Conservation (phyloP, 768 basidiomycete genomes). For the Naganishia antarctica region DNA sequence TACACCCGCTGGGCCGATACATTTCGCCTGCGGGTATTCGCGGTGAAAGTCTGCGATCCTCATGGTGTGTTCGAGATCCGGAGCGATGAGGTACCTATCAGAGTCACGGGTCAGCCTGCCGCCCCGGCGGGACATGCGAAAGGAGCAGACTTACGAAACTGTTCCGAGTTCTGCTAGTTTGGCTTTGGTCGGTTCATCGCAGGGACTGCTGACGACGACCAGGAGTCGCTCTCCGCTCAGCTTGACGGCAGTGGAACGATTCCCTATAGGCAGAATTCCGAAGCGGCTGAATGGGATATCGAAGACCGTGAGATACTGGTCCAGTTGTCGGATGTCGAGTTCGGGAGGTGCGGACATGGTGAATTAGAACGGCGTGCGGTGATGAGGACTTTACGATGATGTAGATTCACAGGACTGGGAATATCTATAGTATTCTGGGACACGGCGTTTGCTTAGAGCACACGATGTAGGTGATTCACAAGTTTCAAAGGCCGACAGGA, state of each 20-base stretch:
- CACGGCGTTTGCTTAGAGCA: too few relatives aligned
- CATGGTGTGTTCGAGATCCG: slow-evolving; percentile 50
- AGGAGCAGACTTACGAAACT: slow-evolving; percentile 61
- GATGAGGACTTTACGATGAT: too few relatives aligned
- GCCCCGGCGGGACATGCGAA: too few relatives aligned
- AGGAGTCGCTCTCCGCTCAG: slow-evolving; percentile 66
- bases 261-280: slow-evolving; percentile 69
- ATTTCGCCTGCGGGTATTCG: slow-evolving; percentile 57
- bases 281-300: slow-evolving; percentile 55
- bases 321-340: slow-evolving; percentile 44
- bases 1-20: slow-evolving; percentile 60
- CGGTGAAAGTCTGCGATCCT: slow-evolving; percentile 53
- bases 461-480: too few relatives aligned
- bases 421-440: too few relatives aligned
- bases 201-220: slow-evolving; percentile 72
- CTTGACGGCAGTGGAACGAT: slow-evolving; percentile 74
- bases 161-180: slow-evolving; percentile 63
- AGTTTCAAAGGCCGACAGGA: too few relatives aligned
- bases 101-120: background rate
- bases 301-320: slow-evolving; percentile 48
- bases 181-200: slow-evolving; percentile 61
- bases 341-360: slow-evolving; percentile 23
- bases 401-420: too few relatives aligned
- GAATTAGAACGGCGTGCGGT: too few relatives aligned
- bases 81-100: slow-evolving; percentile 49